Base-by-base conservation (phyloP, 2,329 filamentous ascomycete genomes). In the Onygenales sp. region DNA sequence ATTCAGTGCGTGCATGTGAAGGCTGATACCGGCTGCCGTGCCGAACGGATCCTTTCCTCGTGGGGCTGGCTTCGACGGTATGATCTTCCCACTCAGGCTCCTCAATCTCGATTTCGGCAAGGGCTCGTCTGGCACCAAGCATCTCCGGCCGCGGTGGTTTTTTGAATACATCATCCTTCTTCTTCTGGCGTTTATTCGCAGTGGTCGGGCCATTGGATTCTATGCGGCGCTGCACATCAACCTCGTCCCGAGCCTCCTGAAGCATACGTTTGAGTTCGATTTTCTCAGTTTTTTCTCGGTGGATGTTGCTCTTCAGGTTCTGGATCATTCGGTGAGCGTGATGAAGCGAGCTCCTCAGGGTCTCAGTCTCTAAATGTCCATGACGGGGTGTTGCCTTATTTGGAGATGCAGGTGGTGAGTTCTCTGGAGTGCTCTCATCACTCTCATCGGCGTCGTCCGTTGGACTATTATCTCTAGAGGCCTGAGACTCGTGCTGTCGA, bases 241-340 rank as follows among this genome's bases (percentile, higher is more conserved):
- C 74, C 64, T 98, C 93, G 66, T 98, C 93, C 37, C 91, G 84
- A 27, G 92, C 86, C 63, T 98, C 93, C 72, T 97, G 92, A 33
- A 97, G 81, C 80, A 98, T 88, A 55, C 92, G 87, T 71, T 89
- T 91, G 52, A 97, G 81, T 70, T 98, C 93, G 32, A 97, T 81
- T 76, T 96, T 98, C 70, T 98, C 93, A 0, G 92, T 96, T 83
- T 97, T 98, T 70, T 98, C 93, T 36, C 93, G 87, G 69, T 98
- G 92, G 46, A 97, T 87, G 63, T 91, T 95, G 68, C 87, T 90
- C 70, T 95, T 90, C 61, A 97, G 81, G 63, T 89, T 95, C 68
- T 97, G 92, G 55, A 98, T 96, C 73, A 95, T 96, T 54, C 92
- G 84, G 68, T 97, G 93, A 40, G 93, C 92, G 67, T 98, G 93